These are phyloP conservation scores for Teratosphaeria pseudoeucalypti DNA, from an alignment of 2,329 filamentous ascomycete species.

Conservation along the genomic window DNA sequence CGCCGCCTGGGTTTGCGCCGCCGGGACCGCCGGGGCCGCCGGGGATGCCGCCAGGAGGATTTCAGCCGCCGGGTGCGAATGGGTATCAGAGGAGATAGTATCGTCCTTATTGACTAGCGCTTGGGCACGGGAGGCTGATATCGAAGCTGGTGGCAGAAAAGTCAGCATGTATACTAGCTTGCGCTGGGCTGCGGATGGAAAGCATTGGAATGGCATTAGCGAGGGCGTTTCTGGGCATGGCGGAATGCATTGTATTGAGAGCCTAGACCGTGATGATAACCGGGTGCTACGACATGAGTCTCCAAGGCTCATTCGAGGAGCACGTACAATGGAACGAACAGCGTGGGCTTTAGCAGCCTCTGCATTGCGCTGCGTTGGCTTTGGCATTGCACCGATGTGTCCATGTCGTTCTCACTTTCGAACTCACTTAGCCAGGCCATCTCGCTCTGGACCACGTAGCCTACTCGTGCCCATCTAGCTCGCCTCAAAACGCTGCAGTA, in stretches of 20 bases:
- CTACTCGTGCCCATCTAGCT: not conserved
- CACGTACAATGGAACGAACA: not conserved
- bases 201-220: not conserved
- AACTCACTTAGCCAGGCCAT: not conserved
- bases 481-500: not conserved
- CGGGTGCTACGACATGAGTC: not conserved
- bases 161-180: not conserved
- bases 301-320: not conserved
- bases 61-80: not conserved
- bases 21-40: slow-evolving; percentile 1
- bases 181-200: not conserved
- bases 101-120: not conserved
- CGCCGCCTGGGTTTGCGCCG: slow-evolving; percentile 26
- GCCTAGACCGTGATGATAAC: not conserved
- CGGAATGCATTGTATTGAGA: not conserved
- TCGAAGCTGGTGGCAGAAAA: not conserved
- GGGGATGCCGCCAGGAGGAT: not conserved
- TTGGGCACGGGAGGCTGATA: not conserved
- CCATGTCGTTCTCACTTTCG: not conserved
- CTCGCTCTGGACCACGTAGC: not conserved
- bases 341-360: not conserved
- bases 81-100: not conserved
- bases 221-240: not conserved
- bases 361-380: not conserved
- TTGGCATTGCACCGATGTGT: not conserved